A percentile compares a stretch with the other conserved stretches of the same genome.
Evolutionary conservation across 2,329 filamentous ascomycete species (phyloP).

Genomic region (Exutisphaerella laricina): DNA sequence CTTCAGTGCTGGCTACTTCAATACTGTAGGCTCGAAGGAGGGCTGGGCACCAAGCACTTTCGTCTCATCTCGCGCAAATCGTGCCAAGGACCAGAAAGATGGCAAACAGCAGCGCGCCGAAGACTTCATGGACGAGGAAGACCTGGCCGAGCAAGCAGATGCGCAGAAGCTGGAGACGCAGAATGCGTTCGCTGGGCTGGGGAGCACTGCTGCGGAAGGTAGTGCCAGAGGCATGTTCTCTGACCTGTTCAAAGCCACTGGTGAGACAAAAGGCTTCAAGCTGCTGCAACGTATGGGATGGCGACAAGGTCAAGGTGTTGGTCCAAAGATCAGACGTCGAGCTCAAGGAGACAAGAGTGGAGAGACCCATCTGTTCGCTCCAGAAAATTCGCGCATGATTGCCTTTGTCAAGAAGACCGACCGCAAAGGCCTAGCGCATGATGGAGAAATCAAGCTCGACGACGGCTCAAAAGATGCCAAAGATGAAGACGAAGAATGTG

Average conservation of each 20-base stretch:
- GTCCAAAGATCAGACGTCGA: slow-evolving; percentile 72
- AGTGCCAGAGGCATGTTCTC: slow-evolving; percentile 51
- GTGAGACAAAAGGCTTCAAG: slow-evolving; percentile 81
- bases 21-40: slow-evolving; percentile 96
- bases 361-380: slow-evolving; percentile 70
- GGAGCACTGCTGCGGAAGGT: slow-evolving; percentile 56
- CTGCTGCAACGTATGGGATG: slow-evolving; percentile 90
- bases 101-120: slow-evolving; percentile 60
- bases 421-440: slow-evolving; percentile 64
- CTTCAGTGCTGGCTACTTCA: slow-evolving; percentile 98
- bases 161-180: slow-evolving; percentile 67
- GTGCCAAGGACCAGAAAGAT: slow-evolving; percentile 61
- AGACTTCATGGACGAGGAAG: slow-evolving; percentile 98
- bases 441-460: slow-evolving; percentile 52
- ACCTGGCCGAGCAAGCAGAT: slow-evolving; percentile 80
- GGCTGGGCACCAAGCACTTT: slow-evolving; percentile 93
- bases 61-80: slow-evolving; percentile 78
- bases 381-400: slow-evolving; percentile 69
- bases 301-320: slow-evolving; percentile 89
- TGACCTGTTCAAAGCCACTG: slow-evolving; percentile 64
- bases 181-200: slow-evolving; percentile 69
- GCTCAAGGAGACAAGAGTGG: slow-evolving; percentile 60
- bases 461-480: slow-evolving; percentile 31
- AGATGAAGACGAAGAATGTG: slow-evolving; percentile 30
- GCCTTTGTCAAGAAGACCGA: slow-evolving; percentile 60